These are phyloP conservation scores for Saccharomycopsis olivae DNA, from an alignment of 805 yeast genomes.

Conservation along the genomic window DNA sequence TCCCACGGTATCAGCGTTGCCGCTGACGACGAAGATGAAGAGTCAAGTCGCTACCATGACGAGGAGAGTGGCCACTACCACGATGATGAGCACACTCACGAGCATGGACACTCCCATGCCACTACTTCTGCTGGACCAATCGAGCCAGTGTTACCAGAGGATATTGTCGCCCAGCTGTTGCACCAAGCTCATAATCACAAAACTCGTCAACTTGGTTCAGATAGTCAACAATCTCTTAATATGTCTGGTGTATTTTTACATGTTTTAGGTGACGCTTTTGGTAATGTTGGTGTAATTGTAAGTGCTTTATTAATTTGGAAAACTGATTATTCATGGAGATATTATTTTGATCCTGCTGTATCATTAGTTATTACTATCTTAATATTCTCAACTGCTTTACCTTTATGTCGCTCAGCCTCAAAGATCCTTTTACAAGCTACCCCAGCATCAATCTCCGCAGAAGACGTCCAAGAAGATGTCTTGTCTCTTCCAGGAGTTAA, in stretches of 20 bases:
- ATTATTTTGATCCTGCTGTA: conserved; percentile 74
- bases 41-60: conserved; percentile 17
- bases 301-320: conserved; percentile 92
- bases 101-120: conserved; percentile 12
- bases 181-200: conserved; percentile 4
- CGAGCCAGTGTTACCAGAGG: conserved; percentile 20
- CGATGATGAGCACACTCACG: conserved; percentile 19
- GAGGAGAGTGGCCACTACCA: conserved; percentile 23
- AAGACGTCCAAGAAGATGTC: conserved; percentile 60
- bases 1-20: conserved; percentile 27
- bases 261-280: conserved; percentile 92
- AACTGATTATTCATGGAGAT: conserved; percentile 82
- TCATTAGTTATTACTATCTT: conserved; percentile 80
- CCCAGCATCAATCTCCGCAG: conserved; percentile 73
- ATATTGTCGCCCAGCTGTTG: conserved; percentile 1
- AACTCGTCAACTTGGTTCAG: not conserved
- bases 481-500: conserved; percentile 58
- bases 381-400: conserved; percentile 85
- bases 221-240: conserved; percentile 57
- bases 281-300: conserved; percentile 84
- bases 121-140: conserved; percentile 14
- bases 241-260: conserved; percentile 97
- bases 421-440: conserved; percentile 87
- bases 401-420: conserved; percentile 77
- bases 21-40: conserved; percentile 19